Evolutionary conservation across 768 basidiomycete species (phyloP), one percentile per base, ranked within the genome.

Genomic region (Mycena haematopus): DNA sequence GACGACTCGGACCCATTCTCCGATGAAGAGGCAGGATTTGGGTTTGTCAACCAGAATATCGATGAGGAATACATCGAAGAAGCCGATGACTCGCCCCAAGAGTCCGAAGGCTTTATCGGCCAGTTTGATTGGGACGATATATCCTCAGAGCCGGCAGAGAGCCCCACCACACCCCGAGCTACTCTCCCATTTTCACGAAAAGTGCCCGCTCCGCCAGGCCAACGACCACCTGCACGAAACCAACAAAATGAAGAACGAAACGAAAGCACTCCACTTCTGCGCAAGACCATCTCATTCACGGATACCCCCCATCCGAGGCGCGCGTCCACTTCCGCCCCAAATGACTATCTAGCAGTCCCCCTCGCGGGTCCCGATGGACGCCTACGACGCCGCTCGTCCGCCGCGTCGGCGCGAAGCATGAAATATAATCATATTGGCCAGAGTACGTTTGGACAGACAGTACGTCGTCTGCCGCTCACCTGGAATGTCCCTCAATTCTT

Each of bases 401-500:
- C 72, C 22, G 68, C 65, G 6, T 67, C 65, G 24, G 58, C 47
- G 9, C 60, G 65, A 38, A 66, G 63, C 44, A 64, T 60, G 62
- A 67, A 54, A 50, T 33, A 56, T 58, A 64, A 74, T 49, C 78
- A 78, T 59, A 76, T 74, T 6, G 89, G 89, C 7, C 80, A 84
- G 69, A 91, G 90, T 59, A 90, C 90, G 8, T 90, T 86, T 66
- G 88, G 89, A 29, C 89, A 91, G 71, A 90, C 89, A 46, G 89
- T 89, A 65, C 60, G 85, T 68, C 25, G 52, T 35, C 1, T 22
- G 40, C 31, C n/a, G 13, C 38, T 27, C 40, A 52, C 31, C 38
- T 11, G 27, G 8, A n/a, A 57, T 52, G 14, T 50, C 6, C 4
- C 63, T 59, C 46, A 3, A 61, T 49, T 40, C 60, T 51, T 24